Percentiles rank a stretch among this genome's conserved stretches.
These are phyloP conservation scores for Aegilops sharonensis DNA, from an alignment of 176 grass and related monocot species.

Conservation along the genomic window DNA sequence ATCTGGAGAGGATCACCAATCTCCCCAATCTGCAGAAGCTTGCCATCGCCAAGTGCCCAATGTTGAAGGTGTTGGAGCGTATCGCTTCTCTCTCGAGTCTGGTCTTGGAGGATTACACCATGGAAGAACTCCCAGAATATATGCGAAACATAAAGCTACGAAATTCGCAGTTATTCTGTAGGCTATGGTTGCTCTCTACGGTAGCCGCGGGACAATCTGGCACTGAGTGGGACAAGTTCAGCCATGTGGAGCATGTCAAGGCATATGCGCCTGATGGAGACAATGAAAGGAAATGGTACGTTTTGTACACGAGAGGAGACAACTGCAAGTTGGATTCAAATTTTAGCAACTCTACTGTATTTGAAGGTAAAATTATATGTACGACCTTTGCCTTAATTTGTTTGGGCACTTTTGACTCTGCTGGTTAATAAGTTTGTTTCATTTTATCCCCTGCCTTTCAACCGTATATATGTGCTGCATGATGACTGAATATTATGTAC, in stretches of 20 bases:
- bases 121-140: background rate
- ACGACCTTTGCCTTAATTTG: too few relatives aligned
- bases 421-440: too few relatives aligned
- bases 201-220: background rate
- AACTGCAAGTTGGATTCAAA: background rate
- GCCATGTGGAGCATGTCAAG: background rate
- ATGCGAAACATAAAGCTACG: background rate
- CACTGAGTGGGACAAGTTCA: background rate
- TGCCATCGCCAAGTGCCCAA: background rate
- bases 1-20: background rate
- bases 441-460: too few relatives aligned
- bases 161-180: background rate
- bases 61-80: background rate
- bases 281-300: background rate
- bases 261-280: background rate
- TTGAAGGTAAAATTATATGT: background rate
- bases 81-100: background rate
- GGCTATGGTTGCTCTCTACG: background rate
- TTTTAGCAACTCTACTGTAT: background rate
- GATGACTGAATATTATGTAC: too few relatives aligned
- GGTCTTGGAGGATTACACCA: background rate
- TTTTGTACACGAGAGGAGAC: background rate
- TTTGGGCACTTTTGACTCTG: too few relatives aligned
- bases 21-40: background rate
- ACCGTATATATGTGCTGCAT: too few relatives aligned